Evolutionary conservation across 345 rosid species (phyloP), one percentile per base, ranked within the genome.

Genomic region (Gossypium longicalyx): DNA sequence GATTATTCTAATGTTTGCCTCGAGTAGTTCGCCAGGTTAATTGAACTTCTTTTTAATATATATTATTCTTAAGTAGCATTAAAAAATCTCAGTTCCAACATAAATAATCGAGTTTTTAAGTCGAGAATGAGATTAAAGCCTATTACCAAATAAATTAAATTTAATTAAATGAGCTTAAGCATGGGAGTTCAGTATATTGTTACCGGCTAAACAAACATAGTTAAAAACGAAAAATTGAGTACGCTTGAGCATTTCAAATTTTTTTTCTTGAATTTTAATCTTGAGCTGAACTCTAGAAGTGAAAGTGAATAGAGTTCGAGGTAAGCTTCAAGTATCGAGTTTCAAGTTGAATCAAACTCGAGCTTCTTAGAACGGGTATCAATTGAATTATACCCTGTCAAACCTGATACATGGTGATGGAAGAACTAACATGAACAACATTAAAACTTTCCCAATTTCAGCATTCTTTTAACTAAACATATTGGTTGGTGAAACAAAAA

Each of bases 401-500:
- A 70, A 52, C 52, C 9, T 29, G 44, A 69, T 69, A 29, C 58
- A 51, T 10, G 16, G 58, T 0, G 15, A 29, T 52, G 22, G 23
- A 49, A 69, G 20, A 51, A 58, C 34, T 58, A 58, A 11, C 20
- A 67, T 8, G 72, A 27, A 56, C 6, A 51, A 38, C 43, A 69
- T 51, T 45, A 16, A 0, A 49, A 69, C 4, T 27, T 69, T 10
- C 47, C 23, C 25, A 47, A 60, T 10, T 47, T 47, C n/a, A 61
- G 27, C 56, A 16, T 60, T 60, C 41, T 58, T 22, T 45, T 12
- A 16, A 53, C 29, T 58, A 47, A 57, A 58, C 22, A 22, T 57
- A 57, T 12, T 41, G n/a, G 51, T 51, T 44, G 60, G 29, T 76
- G 63, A 75, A 57, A n/a, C 48, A 59, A 43, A 38, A 16, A 29